Evolutionary conservation across 2,329 filamentous ascomycete genomes (phyloP).

Genomic region (Beauveria scarabaeidicola): DNA sequence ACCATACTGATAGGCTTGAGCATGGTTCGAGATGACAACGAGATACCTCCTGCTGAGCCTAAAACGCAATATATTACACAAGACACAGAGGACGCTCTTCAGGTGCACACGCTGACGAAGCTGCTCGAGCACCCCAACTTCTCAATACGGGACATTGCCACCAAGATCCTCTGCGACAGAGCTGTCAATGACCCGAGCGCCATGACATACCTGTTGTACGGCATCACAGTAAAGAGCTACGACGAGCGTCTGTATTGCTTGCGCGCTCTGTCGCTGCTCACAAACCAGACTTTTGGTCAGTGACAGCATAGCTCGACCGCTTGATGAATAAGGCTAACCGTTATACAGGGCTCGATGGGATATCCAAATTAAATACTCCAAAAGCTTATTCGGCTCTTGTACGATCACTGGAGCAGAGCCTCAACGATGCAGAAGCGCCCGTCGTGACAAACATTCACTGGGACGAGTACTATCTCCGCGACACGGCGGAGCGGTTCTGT

Average conservation of each 20-base stretch:
- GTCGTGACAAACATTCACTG: conserved; percentile 46
- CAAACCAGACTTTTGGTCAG: conserved; percentile 30
- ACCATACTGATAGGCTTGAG: conserved; percentile 51
- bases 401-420: conserved; percentile 49
- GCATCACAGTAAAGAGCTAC: conserved; percentile 51
- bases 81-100: conserved; percentile 64
- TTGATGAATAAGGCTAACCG: conserved; percentile 13
- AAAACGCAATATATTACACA: conserved; percentile 68
- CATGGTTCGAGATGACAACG: conserved; percentile 53
- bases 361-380: conserved; percentile 40
- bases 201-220: conserved; percentile 44
- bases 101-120: conserved; percentile 56
- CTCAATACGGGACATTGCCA: conserved; percentile 61
- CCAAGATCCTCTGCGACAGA: conserved; percentile 47
- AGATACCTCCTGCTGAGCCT: conserved; percentile 55
- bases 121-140: conserved; percentile 64
- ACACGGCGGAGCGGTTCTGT: conserved; percentile 52
- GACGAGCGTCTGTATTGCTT: conserved; percentile 50
- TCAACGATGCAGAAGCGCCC: conserved; percentile 41
- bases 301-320: not conserved
- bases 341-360: conserved; percentile 24
- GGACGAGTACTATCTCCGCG: conserved; percentile 55
- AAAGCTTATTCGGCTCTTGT: conserved; percentile 50
- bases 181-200: conserved; percentile 50
- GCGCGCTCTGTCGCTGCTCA: conserved; percentile 47